phyloP scores from a whole-genome alignment of 1,139 yeast species.

The Candida sojae region DNA sequence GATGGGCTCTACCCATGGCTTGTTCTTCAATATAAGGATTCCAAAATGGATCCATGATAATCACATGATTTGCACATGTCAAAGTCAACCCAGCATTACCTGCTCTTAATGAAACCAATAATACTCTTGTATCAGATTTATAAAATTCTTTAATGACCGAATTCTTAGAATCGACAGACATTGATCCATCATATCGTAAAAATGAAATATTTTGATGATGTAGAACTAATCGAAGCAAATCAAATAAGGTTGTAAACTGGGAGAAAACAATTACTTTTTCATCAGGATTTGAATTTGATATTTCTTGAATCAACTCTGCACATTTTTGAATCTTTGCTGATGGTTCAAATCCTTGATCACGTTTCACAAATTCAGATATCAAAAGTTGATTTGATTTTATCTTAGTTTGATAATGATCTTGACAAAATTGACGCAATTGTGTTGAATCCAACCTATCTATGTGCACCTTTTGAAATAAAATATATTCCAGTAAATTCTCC shows the following conservation, averaged over 20 bases:
- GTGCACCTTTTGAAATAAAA: slow-evolving; percentile 51
- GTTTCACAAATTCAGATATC: slow-evolving; percentile 28
- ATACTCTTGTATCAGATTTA: slow-evolving; percentile 50
- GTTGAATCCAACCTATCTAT: slow-evolving; percentile 21
- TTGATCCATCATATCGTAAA: slow-evolving; percentile 78
- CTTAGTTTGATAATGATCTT: slow-evolving; percentile 9
- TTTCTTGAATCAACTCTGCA: slow-evolving; percentile 44
- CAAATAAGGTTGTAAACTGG: slow-evolving; percentile 80
- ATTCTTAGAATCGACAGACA: slow-evolving; percentile 69
- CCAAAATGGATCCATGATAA: slow-evolving; percentile 94
- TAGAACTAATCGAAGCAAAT: slow-evolving; percentile 62
- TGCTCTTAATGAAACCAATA: slow-evolving; percentile 80
- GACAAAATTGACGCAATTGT: slow-evolving; percentile 11
- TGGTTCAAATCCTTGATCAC: slow-evolving; percentile 36
- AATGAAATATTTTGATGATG: slow-evolving; percentile 46
- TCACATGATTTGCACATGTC: slow-evolving; percentile 90
- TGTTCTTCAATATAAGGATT: slow-evolving; percentile 95
- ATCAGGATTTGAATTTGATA: slow-evolving; percentile 41
- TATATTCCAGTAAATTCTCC: slow-evolving; percentile 48
- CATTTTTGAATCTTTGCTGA: slow-evolving; percentile 61
- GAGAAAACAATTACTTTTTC: slow-evolving; percentile 81
- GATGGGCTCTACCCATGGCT: slow-evolving; percentile 92
- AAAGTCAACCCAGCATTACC: slow-evolving; percentile 92
- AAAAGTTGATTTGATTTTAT: slow-evolving; percentile 17
- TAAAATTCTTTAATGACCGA: slow-evolving; percentile 64